Percentiles rank a stretch among this genome's conserved stretches.
Conservation (phyloP, 2,329 filamentous ascomycete species). For the Botrytis aclada region DNA sequence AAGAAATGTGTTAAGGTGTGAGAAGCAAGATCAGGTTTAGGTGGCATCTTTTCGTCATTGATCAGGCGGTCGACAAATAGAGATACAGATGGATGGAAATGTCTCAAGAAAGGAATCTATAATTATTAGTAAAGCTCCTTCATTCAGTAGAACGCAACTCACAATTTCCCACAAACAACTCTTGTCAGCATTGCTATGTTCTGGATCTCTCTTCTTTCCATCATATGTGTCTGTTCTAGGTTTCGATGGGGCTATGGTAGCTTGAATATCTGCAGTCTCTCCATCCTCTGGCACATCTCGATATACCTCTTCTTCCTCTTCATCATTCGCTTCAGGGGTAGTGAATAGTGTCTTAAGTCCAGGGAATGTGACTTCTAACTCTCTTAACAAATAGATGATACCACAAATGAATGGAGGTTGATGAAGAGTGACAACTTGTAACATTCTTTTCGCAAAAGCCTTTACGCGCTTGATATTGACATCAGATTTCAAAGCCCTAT, state of each 20-base stretch:
- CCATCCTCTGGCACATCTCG: slow-evolving; percentile 61
- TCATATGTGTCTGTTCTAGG: slow-evolving; percentile 59
- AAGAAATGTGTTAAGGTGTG: slow-evolving; percentile 94
- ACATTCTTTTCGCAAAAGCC: slow-evolving; percentile 89
- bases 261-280: slow-evolving; percentile 32
- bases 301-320: slow-evolving; percentile 55
- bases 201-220: slow-evolving; percentile 84
- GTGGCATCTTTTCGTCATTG: slow-evolving; percentile 65
- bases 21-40: slow-evolving; percentile 85
- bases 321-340: slow-evolving; percentile 74
- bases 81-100: slow-evolving; percentile 91
- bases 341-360: slow-evolving; percentile 75
- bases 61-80: slow-evolving; percentile 76
- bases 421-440: slow-evolving; percentile 84
- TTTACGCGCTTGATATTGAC: slow-evolving; percentile 89
- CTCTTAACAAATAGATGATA: slow-evolving; percentile 82
- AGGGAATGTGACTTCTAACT: slow-evolving; percentile 76
- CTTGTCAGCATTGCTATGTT: slow-evolving; percentile 87
- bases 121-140: neutral
- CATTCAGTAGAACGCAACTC: slow-evolving; percentile 35
- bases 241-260: slow-evolving; percentile 18
- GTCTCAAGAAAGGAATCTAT: slow-evolving; percentile 64
- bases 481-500: slow-evolving; percentile 83
- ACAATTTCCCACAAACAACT: slow-evolving; percentile 93
- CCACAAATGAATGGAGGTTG: slow-evolving; percentile 92